A percentile compares a stretch with the other conserved stretches of the same genome.
Evolutionary conservation across 108 stramenopile species (phyloP).

Genomic region (Ochromonas danica): DNA sequence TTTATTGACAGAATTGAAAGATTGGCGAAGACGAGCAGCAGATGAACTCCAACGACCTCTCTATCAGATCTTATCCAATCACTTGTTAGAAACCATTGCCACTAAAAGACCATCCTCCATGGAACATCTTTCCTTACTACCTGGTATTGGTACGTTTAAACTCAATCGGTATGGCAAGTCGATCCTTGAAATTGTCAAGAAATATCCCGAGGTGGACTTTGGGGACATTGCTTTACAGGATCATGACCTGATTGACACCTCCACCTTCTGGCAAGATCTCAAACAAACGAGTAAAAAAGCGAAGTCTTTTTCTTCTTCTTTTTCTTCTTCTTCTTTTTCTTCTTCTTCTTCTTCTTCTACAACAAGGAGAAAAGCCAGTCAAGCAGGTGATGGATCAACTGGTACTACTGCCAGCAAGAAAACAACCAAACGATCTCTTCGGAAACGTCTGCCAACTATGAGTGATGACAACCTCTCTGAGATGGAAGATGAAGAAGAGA

Average conservation of each 20-base stretch:
- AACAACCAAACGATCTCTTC: no score
- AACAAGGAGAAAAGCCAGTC: background rate
- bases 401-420: no score
- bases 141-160: background rate
- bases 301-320: background rate
- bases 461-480: background rate
- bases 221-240: background rate
- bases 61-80: background rate
- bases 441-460: no score
- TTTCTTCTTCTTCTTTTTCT: background rate
- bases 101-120: background rate
- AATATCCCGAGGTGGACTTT: background rate
- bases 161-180: background rate
- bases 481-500: background rate
- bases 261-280: background rate
- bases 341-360: background rate
- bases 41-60: conserved; percentile 23
- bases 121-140: background rate
- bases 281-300: background rate
- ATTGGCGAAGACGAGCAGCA: background rate
- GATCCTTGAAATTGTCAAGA: background rate
- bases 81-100: background rate
- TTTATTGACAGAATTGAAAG: background rate
- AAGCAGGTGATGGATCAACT: background rate
- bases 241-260: background rate